phyloP scores from a whole-genome alignment of 768 basidiomycete species.

The Termitomyces eurrhizus region DNA sequence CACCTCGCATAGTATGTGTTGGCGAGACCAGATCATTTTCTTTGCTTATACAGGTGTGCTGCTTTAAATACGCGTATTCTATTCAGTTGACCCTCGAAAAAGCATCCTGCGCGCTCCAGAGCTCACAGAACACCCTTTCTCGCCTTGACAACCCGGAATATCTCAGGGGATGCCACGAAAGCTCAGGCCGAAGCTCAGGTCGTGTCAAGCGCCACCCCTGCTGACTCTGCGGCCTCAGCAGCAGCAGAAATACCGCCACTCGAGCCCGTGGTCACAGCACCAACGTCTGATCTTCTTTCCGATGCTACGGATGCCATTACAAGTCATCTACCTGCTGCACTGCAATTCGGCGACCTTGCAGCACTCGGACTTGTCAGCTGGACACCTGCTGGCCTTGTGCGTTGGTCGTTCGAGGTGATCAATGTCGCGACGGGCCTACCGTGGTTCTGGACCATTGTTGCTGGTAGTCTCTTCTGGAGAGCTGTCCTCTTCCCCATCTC shows the following conservation, averaged over 20 bases:
- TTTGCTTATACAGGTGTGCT: slow-evolving; percentile 18
- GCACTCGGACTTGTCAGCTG: slow-evolving; percentile 60
- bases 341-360: slow-evolving; percentile 72
- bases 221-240: slow-evolving; percentile 1
- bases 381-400: slow-evolving; percentile 61
- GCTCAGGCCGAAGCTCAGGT: slow-evolving; percentile 11
- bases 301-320: slow-evolving; percentile 23
- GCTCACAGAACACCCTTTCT: slow-evolving; percentile 6
- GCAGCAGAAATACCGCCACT: slow-evolving; percentile 1
- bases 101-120: slow-evolving; percentile 14
- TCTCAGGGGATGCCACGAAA: slow-evolving; percentile 17
- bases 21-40: slow-evolving; percentile 18
- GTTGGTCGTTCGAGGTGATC: slow-evolving; percentile 62
- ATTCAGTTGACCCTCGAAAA: slow-evolving; percentile 7
- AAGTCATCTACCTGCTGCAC: slow-evolving; percentile 34
- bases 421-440: slow-evolving; percentile 69
- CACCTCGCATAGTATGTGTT: slow-evolving; percentile 10
- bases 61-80: slow-evolving; percentile 2
- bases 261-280: not conserved
- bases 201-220: slow-evolving; percentile 3
- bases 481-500: slow-evolving; percentile 56
- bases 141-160: slow-evolving; percentile 12
- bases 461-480: slow-evolving; percentile 60
- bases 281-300: slow-evolving; percentile 6
- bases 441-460: slow-evolving; percentile 83